Evolutionary conservation across 352 stramenopile genomes (phyloP), one percentile per base, ranked within the genome.

Genomic region (Thalassiosira hispida): DNA sequence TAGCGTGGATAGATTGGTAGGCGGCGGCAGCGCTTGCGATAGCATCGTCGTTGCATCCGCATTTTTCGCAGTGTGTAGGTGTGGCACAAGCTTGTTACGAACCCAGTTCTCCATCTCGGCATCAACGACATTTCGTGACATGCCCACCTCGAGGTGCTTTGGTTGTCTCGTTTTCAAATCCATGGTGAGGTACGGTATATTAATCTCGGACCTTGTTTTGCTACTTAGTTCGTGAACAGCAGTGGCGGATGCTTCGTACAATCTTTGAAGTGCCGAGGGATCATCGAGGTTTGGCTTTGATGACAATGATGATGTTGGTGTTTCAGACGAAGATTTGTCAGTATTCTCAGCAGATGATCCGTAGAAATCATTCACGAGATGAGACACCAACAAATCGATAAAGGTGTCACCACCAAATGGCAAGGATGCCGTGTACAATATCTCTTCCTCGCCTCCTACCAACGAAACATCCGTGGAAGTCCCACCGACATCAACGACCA

Each of bases 171-270:
- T 79, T 71, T 74, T 9, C 9, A 79, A 33, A 61, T 88, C 73
- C 68, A 88, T 88, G 38, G 81, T 86, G 14, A 93, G 75, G 66
- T 89, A 93, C 1, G 86, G 88, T 55, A 93, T 77, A 73, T 93
- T 87, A 16, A 93, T 74, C 44, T 86, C 60, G 52, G 72, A 72
- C 49, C 82, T 46, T 22, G 75, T 84, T 35, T 90, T 86, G 38
- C 68, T 84, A 22, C 80, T 86, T 9, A 92, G 61, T 82, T 93
- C 88, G 4, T 84, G 20, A 11, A 88, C 49, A 14, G 81, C 84
- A 18, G 64, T 77, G 23, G 72, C 66, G 29, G 86, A 88, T 42
- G 77, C 84, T 25, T 79, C 74, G 56, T 88, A 77, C 9, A 93
- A 63, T 31, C 86, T 25, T 61, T 90, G 79, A 2, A 90, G 61